Evolutionary conservation across 768 basidiomycete species (phyloP), one percentile per base, ranked within the genome.

Genomic region (Collybia sordida): DNA sequence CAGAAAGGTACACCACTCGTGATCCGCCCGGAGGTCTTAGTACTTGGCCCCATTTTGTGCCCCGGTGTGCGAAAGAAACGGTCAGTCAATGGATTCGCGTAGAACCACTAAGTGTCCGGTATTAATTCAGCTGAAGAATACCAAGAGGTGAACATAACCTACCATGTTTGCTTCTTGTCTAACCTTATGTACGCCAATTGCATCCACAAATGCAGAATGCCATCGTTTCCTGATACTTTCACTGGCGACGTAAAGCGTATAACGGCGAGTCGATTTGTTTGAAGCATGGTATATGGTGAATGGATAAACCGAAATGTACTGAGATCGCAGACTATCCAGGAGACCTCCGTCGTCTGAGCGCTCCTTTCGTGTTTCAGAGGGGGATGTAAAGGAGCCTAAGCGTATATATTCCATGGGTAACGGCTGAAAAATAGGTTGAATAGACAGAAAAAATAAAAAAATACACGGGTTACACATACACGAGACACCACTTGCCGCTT

Each of bases 381-480:
- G 71, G 1, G 62, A 72, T 17, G 75, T 71, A 61, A 93, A 93
- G 14, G 77, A 68, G 23, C 79, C 89, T 6, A 92, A 73, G 15
- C 81, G 82, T n/a, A 93, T 77, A 55, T 85, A 92, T 31, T 87
- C 85, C 2, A 93, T 68, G 3, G 90, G 86, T 47, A 93, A 79
- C 23, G 91, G 91, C 91, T 93, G 54, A 4, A 42, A 38, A 21
- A n/a, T 4, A 2, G 25, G 28, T 28, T 31, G 15, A 47, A 53
- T 42, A 51, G 37, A 44, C 8, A 43, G 3, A 53, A 17, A 40
- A 41, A 12, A 17, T 4, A 36, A 22, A 22, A 22, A 17, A 15
- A 31, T 42, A 35, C 14, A 27, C 21, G 23, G 15, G 5, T 8
- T 17, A 11, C 15, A 64, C 84, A 48, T 64, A 93, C 90, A 50